phyloP scores from a whole-genome alignment of 1,284 basidiomycete genomes.

The Neotropicomus parvogracilis region DNA sequence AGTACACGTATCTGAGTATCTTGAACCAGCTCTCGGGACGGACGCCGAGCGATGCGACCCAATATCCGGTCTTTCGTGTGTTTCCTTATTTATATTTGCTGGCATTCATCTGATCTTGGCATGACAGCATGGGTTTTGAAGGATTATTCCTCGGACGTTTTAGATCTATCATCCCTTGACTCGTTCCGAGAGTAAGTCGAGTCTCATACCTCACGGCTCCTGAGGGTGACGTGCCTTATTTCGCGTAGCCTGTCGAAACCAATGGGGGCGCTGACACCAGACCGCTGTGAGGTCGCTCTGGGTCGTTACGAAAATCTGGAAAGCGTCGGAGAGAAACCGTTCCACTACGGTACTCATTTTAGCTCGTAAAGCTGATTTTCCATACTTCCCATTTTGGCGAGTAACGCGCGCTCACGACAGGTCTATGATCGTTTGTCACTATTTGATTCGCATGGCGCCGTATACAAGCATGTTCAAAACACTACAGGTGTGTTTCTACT shows the following conservation, averaged over 20 bases:
- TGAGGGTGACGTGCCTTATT: conserved; percentile 5
- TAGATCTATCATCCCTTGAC: conserved; percentile 66
- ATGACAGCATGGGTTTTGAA: conserved; percentile 77
- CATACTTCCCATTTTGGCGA: not conserved
- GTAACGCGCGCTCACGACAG: conserved; percentile 13
- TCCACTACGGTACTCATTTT: conserved; percentile 95
- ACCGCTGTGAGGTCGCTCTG: conserved; percentile 68
- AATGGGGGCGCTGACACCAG: conserved; percentile 86
- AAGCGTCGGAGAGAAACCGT: conserved; percentile 81
- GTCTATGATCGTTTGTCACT: conserved; percentile 96
- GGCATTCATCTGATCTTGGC: not conserved
- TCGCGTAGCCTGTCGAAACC: conserved; percentile 67
- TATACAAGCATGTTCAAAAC: conserved; percentile 93
- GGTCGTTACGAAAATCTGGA: conserved; percentile 75
- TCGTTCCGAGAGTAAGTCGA: conserved; percentile 74
- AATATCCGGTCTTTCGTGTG: conserved; percentile 92
- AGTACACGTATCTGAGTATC: conserved; percentile 87
- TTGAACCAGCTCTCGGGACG: conserved; percentile 87
- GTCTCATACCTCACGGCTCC: conserved; percentile 4
- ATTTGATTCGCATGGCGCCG: conserved; percentile 85
- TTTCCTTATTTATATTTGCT: conserved; percentile 10
- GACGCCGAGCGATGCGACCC: conserved; percentile 92
- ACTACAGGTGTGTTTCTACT: conserved; percentile 50
- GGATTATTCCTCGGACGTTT: conserved; percentile 74
- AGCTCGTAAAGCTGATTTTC: conserved; percentile 50